Conservation (phyloP, 2,329 filamentous ascomycete species). For the Trichoderma sp. region DNA sequence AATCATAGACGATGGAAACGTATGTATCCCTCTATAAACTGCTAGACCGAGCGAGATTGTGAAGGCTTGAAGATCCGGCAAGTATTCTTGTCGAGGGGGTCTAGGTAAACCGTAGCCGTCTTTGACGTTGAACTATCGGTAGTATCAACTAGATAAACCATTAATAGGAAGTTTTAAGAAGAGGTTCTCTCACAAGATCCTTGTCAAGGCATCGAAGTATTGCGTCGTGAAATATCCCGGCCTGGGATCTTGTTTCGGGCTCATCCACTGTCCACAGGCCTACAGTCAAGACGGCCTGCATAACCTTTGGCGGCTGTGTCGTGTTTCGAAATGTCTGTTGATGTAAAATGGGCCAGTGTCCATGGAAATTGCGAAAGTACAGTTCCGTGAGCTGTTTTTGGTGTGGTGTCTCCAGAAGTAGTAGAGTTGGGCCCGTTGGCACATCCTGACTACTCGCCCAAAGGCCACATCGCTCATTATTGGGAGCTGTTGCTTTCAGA, state of each 20-base stretch:
- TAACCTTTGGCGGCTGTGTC: background rate
- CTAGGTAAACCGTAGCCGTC: background rate
- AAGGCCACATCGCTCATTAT: background rate
- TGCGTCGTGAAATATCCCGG: background rate
- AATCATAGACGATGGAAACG: background rate
- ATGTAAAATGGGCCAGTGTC: background rate
- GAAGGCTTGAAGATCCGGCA: background rate
- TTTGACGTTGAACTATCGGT: background rate
- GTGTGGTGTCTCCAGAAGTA: background rate
- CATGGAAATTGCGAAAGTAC: background rate
- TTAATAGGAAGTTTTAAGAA: background rate
- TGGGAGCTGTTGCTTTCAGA: background rate
- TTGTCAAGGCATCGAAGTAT: background rate
- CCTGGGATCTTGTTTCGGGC: background rate
- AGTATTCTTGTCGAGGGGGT: background rate
- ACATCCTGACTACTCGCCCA: background rate
- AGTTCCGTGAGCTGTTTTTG: background rate
- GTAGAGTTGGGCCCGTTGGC: background rate
- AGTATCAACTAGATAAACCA: background rate
- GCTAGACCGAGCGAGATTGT: background rate
- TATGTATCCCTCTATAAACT: background rate
- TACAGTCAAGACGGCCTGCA: background rate
- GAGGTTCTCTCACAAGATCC: background rate
- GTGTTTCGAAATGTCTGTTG: background rate
- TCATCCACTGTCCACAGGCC: background rate